Evolutionary conservation across 176 grass and related monocot species (phyloP).

Genomic region (Rhynchospora pubera): DNA sequence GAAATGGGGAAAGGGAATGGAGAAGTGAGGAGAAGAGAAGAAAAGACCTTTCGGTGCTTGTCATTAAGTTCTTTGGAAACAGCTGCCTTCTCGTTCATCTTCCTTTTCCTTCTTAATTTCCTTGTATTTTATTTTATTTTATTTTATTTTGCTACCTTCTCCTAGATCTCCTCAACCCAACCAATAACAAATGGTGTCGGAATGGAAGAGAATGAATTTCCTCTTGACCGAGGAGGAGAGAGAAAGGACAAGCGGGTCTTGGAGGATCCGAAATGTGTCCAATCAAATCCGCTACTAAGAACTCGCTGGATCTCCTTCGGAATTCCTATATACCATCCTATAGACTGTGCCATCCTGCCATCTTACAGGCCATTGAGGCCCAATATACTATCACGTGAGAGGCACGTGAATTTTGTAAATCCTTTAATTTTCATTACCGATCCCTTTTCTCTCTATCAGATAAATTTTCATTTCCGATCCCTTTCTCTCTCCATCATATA

Average conservation of each 20-base stretch:
- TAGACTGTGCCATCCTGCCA: no score
- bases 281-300: neutral
- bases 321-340: no score
- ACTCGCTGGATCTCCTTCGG: slow-evolving; percentile 1
- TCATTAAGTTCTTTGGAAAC: slow-evolving; percentile 96
- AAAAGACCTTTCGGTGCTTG: slow-evolving; percentile 71
- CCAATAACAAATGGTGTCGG: neutral
- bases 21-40: neutral
- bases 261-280: neutral
- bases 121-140: neutral
- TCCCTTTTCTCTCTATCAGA: no score
- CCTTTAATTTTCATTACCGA: no score
- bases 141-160: neutral
- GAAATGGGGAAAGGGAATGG: neutral
- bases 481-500: no score
- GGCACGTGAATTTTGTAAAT: no score
- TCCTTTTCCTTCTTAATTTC: neutral
- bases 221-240: neutral
- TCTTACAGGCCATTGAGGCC: no score
- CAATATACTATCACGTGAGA: no score
- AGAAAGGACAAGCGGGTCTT: neutral
- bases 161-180: neutral
- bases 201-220: neutral
- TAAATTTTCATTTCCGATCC: no score
- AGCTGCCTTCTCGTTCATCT: slow-evolving; percentile 90